These are phyloP conservation scores for Zelonia costaricensis DNA, from an alignment of 208 protist species.

Conservation along the genomic window DNA sequence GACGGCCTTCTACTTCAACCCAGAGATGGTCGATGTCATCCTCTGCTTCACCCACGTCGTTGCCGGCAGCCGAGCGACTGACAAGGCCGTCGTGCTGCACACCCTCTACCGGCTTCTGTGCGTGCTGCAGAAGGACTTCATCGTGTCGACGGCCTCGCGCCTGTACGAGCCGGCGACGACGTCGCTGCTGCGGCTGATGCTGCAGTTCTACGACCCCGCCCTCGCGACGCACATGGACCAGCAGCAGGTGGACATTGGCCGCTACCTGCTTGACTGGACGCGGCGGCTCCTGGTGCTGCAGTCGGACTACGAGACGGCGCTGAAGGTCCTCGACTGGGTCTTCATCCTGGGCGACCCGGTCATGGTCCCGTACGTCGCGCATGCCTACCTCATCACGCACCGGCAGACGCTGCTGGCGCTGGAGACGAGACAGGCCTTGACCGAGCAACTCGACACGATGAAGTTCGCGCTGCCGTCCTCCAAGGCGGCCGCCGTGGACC, in stretches of 20 bases:
- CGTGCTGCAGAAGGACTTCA: slow-evolving; percentile 39
- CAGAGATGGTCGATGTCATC: slow-evolving; percentile 42
- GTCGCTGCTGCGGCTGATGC: slow-evolving; percentile 71
- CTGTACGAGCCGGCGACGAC: slow-evolving; percentile 38
- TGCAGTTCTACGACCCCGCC: slow-evolving; percentile 91
- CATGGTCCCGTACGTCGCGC: slow-evolving; percentile 68
- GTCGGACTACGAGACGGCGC: slow-evolving; percentile 31
- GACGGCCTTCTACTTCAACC: slow-evolving; percentile 47
- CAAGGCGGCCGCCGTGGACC: slow-evolving; percentile 44
- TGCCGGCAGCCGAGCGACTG: slow-evolving; percentile 11
- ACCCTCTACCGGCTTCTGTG: slow-evolving; percentile 24
- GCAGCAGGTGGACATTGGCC: slow-evolving; percentile 57
- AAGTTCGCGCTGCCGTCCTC: slow-evolving; percentile 37
- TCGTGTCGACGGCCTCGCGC: slow-evolving; percentile 37
- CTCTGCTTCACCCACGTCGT: slow-evolving; percentile 43
- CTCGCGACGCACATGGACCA: slow-evolving; percentile 85
- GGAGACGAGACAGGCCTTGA: slow-evolving; percentile 35
- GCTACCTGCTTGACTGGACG: slow-evolving; percentile 59
- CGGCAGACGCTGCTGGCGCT: slow-evolving; percentile 50
- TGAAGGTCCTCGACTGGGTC: slow-evolving; percentile 77
- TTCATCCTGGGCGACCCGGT: slow-evolving; percentile 70
- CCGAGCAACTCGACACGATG: slow-evolving; percentile 21
- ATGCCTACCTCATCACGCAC: slow-evolving; percentile 65
- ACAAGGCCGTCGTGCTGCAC: slow-evolving; percentile 21
- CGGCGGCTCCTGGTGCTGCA: slow-evolving; percentile 56